Evolutionary conservation across 495 filamentous ascomycete genomes (phyloP).

Genomic region (Diplogelasinospora grovesii): DNA sequence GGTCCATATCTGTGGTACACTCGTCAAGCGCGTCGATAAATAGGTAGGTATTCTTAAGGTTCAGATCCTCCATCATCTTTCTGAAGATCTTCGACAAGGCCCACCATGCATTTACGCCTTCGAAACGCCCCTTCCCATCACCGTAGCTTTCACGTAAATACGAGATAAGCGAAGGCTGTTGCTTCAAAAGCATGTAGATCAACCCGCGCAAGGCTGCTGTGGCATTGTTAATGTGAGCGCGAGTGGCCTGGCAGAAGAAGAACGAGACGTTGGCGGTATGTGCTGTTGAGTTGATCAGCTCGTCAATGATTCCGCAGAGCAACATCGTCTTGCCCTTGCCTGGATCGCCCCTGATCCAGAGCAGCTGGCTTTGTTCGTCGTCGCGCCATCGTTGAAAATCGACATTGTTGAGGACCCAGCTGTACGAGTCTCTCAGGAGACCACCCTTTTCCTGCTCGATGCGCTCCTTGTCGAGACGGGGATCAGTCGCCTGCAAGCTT

Average conservation of each 20-base stretch:
- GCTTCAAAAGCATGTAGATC: constrained; percentile 22
- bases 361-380: constrained; percentile 24
- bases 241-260: constrained; percentile 43
- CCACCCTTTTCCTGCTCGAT: constrained; percentile 34
- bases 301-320: constrained; percentile 35
- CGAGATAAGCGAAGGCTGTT: constrained; percentile 20
- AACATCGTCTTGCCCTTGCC: constrained; percentile 50
- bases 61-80: constrained; percentile 25
- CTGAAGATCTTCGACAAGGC: constrained; percentile 22
- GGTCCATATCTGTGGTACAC: constrained; percentile 20
- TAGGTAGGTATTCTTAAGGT: constrained; percentile 17
- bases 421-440: constrained; percentile 34
- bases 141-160: constrained; percentile 23
- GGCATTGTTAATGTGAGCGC: constrained; percentile 27
- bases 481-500: constrained; percentile 14
- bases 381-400: constrained; percentile 30
- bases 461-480: constrained; percentile 28
- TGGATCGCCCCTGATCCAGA: no score
- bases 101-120: constrained; percentile 20
- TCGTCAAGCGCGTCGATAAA: constrained; percentile 47
- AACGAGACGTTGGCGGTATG: constrained; percentile 22
- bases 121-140: constrained; percentile 22
- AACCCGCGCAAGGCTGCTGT: constrained; percentile 28
- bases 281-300: constrained; percentile 13
- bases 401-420: constrained; percentile 35